Conservation (phyloP, 148 eudicot species). For the Chenopodium formosanum region DNA sequence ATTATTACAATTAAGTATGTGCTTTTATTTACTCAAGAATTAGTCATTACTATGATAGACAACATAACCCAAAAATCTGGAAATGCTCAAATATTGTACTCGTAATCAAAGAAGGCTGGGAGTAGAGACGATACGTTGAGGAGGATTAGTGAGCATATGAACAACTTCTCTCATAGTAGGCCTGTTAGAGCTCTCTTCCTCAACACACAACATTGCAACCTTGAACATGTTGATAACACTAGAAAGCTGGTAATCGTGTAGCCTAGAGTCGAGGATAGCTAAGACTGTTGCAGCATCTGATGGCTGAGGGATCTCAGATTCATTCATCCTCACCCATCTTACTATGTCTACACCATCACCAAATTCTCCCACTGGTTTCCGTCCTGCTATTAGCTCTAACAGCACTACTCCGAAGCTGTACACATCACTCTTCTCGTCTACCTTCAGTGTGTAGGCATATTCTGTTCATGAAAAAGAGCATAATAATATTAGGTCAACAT, state of each 20-base stretch:
- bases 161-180: constrained; percentile 96
- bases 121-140: constrained; percentile 23
- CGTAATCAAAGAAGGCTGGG: constrained; percentile 18
- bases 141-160: constrained; percentile 81
- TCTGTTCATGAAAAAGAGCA: constrained; percentile 35
- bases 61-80: not conserved
- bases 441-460: constrained; percentile 86
- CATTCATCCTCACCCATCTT: constrained; percentile 71
- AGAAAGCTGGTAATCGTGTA: constrained; percentile 49
- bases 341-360: constrained; percentile 97
- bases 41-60: not conserved
- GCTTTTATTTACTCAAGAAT: constrained; percentile 9
- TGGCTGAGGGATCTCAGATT: constrained; percentile 60
- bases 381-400: constrained; percentile 72
- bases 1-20: constrained; percentile 5
- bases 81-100: not conserved
- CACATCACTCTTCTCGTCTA: constrained; percentile 91
- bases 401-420: constrained; percentile 97
- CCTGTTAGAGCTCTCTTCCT: constrained; percentile 66
- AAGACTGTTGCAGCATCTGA: constrained; percentile 70
- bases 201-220: constrained; percentile 85
- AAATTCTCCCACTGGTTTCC: constrained; percentile 88
- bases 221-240: constrained; percentile 74
- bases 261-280: constrained; percentile 79
- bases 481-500: not conserved